Base-by-base conservation (phyloP, 2,329 filamentous ascomycete species). In the Monascus ruber region DNA sequence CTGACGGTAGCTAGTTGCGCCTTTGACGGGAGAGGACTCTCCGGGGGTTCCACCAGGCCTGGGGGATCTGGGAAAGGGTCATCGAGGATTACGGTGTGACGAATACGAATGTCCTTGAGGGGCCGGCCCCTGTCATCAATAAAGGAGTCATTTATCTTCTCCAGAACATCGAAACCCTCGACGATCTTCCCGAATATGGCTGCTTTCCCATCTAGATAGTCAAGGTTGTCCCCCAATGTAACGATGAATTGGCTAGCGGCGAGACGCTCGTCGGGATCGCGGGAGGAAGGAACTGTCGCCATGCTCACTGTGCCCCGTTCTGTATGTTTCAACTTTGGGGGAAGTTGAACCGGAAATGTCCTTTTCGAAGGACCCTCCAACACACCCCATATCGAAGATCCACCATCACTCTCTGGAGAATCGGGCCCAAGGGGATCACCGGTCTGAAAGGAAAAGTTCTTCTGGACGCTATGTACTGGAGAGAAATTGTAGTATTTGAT, bases 401-500 rank as follows among this genome's bases (percentile, higher is more conserved):
- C 89, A 49, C 89, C 89, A 75, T 96, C 86, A 52, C 88, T 94
- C 35, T 87, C 78, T 50, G 77, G 70, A 9, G 86, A 85, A 41
- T 83, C 77, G 8, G 88, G 89, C 8, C 91, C 89, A 38, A 96
- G 79, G 8, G 89, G 89, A 56, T 96, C 91, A 59, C 89, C 89
- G 27, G 85, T 93, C 64, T 96, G 89, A 65, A 94, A 94, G 44
- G 88, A 94, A 65, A 95, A 96, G 64, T 86, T 80, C 61, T 89
- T 91, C 59, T 95, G 91, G 31, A 98, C 77, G 49, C 82, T 87
- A 67, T 95, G 85, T 39, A 96, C 70, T 25, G 89, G 91, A 5
- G 87, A 81, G 63, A 93, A 96, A 70, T 96, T 96, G 78, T 95
- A 98, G 69, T 96, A 98, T 70, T 95, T 98, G 65, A 87, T 72